Evolutionary conservation across 257 asterid genomes (phyloP), one percentile per base, ranked within the genome.

Genomic region (Paulownia fortunei): DNA sequence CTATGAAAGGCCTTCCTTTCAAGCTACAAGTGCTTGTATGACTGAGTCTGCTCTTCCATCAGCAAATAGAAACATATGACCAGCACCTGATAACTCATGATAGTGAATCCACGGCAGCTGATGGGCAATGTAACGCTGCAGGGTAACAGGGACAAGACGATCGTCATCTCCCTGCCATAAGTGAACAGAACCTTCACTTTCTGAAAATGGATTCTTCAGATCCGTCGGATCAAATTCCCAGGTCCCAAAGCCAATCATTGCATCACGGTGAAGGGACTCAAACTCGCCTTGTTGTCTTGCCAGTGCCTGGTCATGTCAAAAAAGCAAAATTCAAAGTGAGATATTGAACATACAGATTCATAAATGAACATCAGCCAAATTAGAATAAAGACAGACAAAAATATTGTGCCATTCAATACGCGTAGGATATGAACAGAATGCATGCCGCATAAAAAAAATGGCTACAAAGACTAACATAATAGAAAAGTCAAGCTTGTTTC

Each of bases 141-240:
- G 78, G 47, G 84, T 59, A 56, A 79, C 95, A 0, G 96, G 96
- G 52, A 87, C 96, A 11, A 92, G 77, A 68, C 7, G 7, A 72
- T 94, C 99, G 0, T 90, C 94, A 6, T 92, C 98, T 21, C 99
- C 99, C 32, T 89, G 94, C 97, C 96, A 94, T 58, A 94, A 76
- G 82, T 94, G 98, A 46, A 92, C 93, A 0, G 88, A 78, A 27
- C 88, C 95, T 81, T 81, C 93, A 36, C 88, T 64, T 2, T 88
- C 80, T 16, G 91, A 77, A 73, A 88, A 90, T 5, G 92, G 91
- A 59, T 88, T 90, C 76, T 90, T 74, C 81, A 92, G 74, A 66
- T 92, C 95, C 61, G 69, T 75, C 3, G 99, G 99, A 79, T 84
- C 91, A 62, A 94, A 94, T 52, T 94, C 99, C 98, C 97, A 94